Evolutionary conservation across 352 stramenopile species (phyloP).

Genomic region (Phytopythium kandeliae): DNA sequence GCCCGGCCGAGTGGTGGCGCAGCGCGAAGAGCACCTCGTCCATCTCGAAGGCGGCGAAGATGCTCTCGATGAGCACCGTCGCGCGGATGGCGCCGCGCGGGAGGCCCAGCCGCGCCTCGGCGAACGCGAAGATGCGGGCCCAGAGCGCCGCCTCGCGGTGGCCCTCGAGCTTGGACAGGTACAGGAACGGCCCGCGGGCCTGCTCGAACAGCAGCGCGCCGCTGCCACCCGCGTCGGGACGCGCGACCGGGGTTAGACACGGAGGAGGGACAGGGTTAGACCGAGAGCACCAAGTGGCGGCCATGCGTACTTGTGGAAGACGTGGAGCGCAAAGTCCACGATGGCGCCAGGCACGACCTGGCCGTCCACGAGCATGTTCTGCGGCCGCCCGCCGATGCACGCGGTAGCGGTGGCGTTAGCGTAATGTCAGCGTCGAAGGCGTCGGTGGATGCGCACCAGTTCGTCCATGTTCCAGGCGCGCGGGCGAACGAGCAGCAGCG

Average conservation of each 20-base stretch:
- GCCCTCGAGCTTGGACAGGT: constrained; percentile 93
- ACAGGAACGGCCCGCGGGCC: constrained; percentile 90
- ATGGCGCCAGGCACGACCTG: constrained; percentile 82
- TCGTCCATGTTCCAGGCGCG: constrained; percentile 96
- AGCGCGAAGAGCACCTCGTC: constrained; percentile 96
- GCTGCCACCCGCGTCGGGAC: constrained; percentile 23
- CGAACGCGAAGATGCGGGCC: constrained; percentile 92
- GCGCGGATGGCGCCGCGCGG: constrained; percentile 80
- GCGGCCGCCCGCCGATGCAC: not conserved
- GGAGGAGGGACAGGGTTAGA: not conserved
- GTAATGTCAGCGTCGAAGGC: too few relatives aligned
- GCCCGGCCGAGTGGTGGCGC: constrained; percentile 89
- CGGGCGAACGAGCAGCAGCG: constrained; percentile 90
- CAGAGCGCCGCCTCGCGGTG: constrained; percentile 93
- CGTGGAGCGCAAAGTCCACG: constrained; percentile 95
- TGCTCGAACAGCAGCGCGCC: constrained; percentile 64
- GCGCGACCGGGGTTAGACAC: too few relatives aligned
- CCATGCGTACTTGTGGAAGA: constrained; percentile 90
- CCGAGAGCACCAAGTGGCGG: not conserved
- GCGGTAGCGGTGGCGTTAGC: too few relatives aligned
- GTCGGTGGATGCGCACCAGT: too few relatives aligned
- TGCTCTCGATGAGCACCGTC: constrained; percentile 95
- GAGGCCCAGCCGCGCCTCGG: constrained; percentile 85
- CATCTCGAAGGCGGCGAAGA: constrained; percentile 96
- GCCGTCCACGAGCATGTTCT: constrained; percentile 90